Percentiles rank a stretch among this genome's conserved stretches.
phyloP scores from a whole-genome alignment of 306 rosid species.

The Carpinus fangiana region DNA sequence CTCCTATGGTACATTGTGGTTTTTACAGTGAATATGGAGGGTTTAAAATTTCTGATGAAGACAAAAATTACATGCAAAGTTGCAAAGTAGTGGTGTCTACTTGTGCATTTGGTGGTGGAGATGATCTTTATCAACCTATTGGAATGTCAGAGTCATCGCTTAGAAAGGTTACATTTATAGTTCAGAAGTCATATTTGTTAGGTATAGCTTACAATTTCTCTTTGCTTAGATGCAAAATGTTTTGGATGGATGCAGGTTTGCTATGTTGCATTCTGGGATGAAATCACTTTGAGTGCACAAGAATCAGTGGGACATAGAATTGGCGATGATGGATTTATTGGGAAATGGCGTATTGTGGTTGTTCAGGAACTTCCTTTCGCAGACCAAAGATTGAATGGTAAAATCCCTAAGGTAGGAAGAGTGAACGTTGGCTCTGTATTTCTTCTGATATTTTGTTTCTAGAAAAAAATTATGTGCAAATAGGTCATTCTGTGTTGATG shows the following conservation, averaged over 20 bases:
- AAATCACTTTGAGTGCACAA: conserved; percentile 72
- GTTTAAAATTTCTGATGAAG: conserved; percentile 71
- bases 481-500: background rate
- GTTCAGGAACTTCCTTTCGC: conserved; percentile 86
- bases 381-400: conserved; percentile 95
- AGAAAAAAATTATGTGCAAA: background rate
- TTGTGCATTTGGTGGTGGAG: conserved; percentile 99
- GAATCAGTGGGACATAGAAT: conserved; percentile 56
- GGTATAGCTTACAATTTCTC: conserved; percentile 24
- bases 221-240: conserved; percentile 40
- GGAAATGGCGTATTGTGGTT: conserved; percentile 82
- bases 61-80: conserved; percentile 58
- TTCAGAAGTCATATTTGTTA: conserved; percentile 14
- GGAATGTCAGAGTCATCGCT: conserved; percentile 82
- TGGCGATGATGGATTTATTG: conserved; percentile 68
- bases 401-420: conserved; percentile 65
- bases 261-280: conserved; percentile 97
- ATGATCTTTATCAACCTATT: conserved; percentile 97
- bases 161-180: conserved; percentile 58
- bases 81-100: conserved; percentile 86
- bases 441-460: background rate
- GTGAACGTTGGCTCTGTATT: background rate
- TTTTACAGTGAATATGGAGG: conserved; percentile 80
- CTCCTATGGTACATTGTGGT: conserved; percentile 74
- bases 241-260: conserved; percentile 74